phyloP scores from a whole-genome alignment of 805 yeast genomes.

The Ogataea thermomethanolica region DNA sequence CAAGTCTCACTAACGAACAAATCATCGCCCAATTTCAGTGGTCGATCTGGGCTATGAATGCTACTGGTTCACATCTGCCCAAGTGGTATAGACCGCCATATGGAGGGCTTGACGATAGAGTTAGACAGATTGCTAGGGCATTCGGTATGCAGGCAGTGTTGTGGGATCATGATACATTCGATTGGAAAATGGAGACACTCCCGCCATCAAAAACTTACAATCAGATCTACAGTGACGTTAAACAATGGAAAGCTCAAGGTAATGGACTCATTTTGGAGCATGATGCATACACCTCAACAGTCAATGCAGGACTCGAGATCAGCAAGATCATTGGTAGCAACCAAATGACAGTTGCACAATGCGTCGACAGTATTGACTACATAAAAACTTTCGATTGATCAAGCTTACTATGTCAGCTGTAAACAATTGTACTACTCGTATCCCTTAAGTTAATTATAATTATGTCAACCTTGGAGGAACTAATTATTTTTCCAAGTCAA shows the following conservation, averaged over 20 bases:
- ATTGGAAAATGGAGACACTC: conserved; percentile 70
- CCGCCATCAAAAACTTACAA: conserved; percentile 43
- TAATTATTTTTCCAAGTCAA: conserved; percentile 55
- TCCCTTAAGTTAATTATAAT: background rate
- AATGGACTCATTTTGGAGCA: conserved; percentile 82
- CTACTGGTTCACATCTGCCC: conserved; percentile 83
- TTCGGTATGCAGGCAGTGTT: conserved; percentile 85
- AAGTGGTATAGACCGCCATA: conserved; percentile 96
- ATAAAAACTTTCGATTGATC: conserved; percentile 34
- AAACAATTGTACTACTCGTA: background rate
- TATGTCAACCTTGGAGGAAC: background rate
- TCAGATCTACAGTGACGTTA: conserved; percentile 55
- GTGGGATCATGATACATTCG: conserved; percentile 91
- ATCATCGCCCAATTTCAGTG: conserved; percentile 88
- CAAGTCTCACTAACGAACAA: conserved; percentile 71
- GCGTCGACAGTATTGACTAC: conserved; percentile 66
- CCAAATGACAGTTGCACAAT: conserved; percentile 76
- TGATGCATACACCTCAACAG: conserved; percentile 68
- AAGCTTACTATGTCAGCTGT: background rate
- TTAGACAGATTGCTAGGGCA: conserved; percentile 71
- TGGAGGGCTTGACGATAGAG: conserved; percentile 89
- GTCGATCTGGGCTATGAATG: conserved; percentile 98
- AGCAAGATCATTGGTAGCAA: conserved; percentile 50
- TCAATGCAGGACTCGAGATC: conserved; percentile 62
- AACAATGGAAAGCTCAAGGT: conserved; percentile 42